Conservation (phyloP, 2,329 filamentous ascomycete species). For the Cordyceps cicadae region DNA sequence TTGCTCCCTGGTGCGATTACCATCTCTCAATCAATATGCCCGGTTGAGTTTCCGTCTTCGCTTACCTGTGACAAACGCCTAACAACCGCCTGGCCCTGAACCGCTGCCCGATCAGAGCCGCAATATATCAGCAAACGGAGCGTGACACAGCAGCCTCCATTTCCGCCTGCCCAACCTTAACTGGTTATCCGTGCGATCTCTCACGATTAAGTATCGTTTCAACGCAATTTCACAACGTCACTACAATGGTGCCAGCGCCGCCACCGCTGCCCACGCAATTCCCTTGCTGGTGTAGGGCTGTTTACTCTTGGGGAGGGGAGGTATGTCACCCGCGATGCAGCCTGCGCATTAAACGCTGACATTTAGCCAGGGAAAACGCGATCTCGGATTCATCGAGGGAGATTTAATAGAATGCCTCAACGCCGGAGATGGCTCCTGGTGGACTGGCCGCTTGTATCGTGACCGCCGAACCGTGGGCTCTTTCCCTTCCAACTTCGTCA, state of each 20-base stretch:
- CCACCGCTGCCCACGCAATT: constrained; percentile 65
- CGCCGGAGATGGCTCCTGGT: constrained; percentile 96
- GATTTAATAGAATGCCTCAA: constrained; percentile 98
- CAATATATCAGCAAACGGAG: not conserved
- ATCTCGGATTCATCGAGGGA: constrained; percentile 94
- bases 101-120: not conserved
- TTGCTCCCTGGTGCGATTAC: not conserved
- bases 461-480: constrained; percentile 86
- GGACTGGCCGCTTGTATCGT: constrained; percentile 85
- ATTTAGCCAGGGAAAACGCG: constrained; percentile 64
- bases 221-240: not conserved
- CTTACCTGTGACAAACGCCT: not conserved
- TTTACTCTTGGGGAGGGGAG: constrained; percentile 93
- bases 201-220: not conserved
- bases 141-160: not conserved
- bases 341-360: constrained; percentile 1
- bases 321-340: constrained; percentile 27
- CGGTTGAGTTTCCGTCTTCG: constrained; percentile 2
- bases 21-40: constrained; percentile 8
- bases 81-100: not conserved
- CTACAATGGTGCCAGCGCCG: constrained; percentile 46
- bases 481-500: constrained; percentile 96
- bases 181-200: not conserved
- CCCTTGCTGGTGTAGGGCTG: constrained; percentile 83
- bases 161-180: not conserved